Conservation (phyloP, 345 rosid genomes). For the Pistacia integerrima region DNA sequence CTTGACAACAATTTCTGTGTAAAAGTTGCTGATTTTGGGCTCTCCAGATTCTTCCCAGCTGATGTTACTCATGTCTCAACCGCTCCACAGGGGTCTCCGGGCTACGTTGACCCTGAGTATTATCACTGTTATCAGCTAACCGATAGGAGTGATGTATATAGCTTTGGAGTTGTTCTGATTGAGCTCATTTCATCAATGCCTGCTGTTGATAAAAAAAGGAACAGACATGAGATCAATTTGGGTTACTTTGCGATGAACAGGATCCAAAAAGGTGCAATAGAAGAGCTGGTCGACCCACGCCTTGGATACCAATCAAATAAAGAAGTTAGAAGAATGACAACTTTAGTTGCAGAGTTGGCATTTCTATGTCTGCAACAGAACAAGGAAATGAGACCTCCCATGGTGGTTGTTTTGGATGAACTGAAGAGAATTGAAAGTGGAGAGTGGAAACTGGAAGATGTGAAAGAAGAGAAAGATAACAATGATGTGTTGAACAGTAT, state of each 20-base stretch:
- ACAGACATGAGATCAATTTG: conserved; percentile 56
- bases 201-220: conserved; percentile 59
- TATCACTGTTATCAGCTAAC: conserved; percentile 65
- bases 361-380: conserved; percentile 65
- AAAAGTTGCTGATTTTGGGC: conserved; percentile 73
- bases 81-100: conserved; percentile 77
- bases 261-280: conserved; percentile 41
- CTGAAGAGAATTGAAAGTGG: conserved; percentile 38
- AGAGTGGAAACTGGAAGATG: conserved; percentile 23
- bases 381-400: conserved; percentile 54
- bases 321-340: conserved; percentile 43
- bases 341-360: conserved; percentile 57
- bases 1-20: conserved; percentile 55
- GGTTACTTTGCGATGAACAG: conserved; percentile 57
- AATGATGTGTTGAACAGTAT: conserved; percentile 15
- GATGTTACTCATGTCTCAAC: conserved; percentile 70
- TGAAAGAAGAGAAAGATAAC: conserved; percentile 4
- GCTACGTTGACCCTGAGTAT: conserved; percentile 72
- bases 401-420: conserved; percentile 52
- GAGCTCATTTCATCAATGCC: conserved; percentile 73
- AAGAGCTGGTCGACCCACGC: conserved; percentile 54
- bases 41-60: conserved; percentile 53
- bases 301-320: conserved; percentile 47
- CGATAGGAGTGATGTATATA: conserved; percentile 67
- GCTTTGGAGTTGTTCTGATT: conserved; percentile 72